A percentile compares a stretch with the other conserved stretches of the same genome.
Conservation (phyloP, 2,329 filamentous ascomycete species). For the Neophaeococcomyces aloes region DNA sequence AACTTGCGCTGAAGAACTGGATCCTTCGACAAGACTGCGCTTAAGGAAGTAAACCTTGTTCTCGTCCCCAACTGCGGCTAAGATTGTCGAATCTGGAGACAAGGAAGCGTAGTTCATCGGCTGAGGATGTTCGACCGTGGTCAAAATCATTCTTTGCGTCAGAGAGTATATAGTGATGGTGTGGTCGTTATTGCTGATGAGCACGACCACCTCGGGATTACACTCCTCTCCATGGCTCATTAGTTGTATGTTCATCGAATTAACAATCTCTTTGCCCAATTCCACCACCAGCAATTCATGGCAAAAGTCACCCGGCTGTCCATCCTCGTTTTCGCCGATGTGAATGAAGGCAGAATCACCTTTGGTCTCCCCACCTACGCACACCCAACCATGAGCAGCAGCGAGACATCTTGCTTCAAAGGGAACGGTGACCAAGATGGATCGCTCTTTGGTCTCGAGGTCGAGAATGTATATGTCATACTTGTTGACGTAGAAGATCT, state of each 20-base stretch:
- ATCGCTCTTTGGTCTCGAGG: conserved; percentile 53
- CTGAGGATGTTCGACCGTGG: conserved; percentile 64
- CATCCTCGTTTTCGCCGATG: conserved; percentile 36
- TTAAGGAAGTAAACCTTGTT: conserved; percentile 76
- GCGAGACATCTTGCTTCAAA: conserved; percentile 75
- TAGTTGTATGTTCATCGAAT: conserved; percentile 55
- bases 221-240: conserved; percentile 32
- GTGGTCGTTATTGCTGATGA: conserved; percentile 81
- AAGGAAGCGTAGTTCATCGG: conserved; percentile 91
- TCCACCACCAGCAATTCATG: conserved; percentile 30
- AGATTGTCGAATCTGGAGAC: conserved; percentile 70
- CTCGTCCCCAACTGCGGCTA: conserved; percentile 80
- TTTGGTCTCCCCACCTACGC: conserved; percentile 70
- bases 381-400: conserved; percentile 79
- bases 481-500: conserved; percentile 76
- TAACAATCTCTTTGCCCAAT: conserved; percentile 55
- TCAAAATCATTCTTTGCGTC: conserved; percentile 54
- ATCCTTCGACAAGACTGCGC: conserved; percentile 33
- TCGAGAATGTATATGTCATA: conserved; percentile 64
- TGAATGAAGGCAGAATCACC: conserved; percentile 79
- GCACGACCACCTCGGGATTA: conserved; percentile 46
- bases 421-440: conserved; percentile 59
- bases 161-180: conserved; percentile 78
- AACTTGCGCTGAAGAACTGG: conserved; percentile 19
- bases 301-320: conserved; percentile 30